Evolutionary conservation across 345 rosid genomes (phyloP).

Genomic region (Syzygium jambos): DNA sequence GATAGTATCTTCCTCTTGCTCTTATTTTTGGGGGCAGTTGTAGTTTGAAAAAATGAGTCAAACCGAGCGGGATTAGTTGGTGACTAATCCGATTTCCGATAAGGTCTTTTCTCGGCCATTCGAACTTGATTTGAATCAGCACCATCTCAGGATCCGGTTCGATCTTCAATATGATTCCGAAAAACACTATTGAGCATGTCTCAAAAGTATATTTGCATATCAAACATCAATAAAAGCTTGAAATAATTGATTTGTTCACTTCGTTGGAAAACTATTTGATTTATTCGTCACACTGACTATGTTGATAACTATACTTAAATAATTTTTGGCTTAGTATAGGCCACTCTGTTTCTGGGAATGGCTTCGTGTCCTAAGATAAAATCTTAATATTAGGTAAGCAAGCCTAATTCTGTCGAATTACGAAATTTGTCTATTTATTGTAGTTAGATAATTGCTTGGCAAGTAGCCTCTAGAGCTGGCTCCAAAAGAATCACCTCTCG

Average conservation of each 20-base stretch:
- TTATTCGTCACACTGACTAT: rapidly evolving
- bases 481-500: neutral
- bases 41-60: neutral
- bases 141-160: neutral
- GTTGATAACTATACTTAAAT: neutral
- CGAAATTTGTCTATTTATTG: neutral
- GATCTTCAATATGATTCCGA: neutral
- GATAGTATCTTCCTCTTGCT: neutral
- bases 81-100: neutral
- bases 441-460: neutral
- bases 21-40: neutral
- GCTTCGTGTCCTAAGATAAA: neutral
- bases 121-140: neutral
- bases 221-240: neutral
- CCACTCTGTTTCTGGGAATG: neutral
- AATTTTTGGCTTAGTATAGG: neutral
- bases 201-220: neutral
- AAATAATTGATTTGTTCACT: neutral
- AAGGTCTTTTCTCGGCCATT: neutral
- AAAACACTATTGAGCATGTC: neutral
- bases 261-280: neutral
- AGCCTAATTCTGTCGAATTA: neutral
- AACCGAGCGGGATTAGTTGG: neutral
- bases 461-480: neutral
- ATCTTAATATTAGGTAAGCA: neutral